Conservation (phyloP, 1,284 basidiomycete species). For the Mycena sp. region DNA sequence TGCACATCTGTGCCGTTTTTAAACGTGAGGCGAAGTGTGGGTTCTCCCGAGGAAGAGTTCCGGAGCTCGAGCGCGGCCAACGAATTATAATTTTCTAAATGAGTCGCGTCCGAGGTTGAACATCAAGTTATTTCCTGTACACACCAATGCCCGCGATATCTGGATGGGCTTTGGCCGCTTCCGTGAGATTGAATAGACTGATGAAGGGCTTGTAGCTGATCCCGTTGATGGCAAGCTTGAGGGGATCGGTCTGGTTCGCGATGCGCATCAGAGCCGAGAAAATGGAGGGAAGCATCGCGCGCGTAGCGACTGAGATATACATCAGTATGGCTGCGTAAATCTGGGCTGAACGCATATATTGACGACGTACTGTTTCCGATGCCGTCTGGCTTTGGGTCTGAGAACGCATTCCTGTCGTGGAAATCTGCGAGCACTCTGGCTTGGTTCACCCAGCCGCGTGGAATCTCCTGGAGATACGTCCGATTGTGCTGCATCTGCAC, state of each 20-base stretch:
- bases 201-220: conserved; percentile 92
- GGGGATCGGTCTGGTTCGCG: conserved; percentile 78
- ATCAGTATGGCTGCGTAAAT: background rate
- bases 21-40: conserved; percentile 85
- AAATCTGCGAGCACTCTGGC: conserved; percentile 78
- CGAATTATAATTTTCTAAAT: conserved; percentile 79
- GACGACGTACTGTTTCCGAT: conserved; percentile 76
- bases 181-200: conserved; percentile 84
- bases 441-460: conserved; percentile 75
- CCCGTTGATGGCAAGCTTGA: conserved; percentile 80
- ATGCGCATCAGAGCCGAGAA: conserved; percentile 77
- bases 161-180: conserved; percentile 63
- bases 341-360: too few relatives aligned
- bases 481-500: conserved; percentile 82
- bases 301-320: conserved; percentile 70
- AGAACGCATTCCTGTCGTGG: conserved; percentile 82
- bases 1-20: conserved; percentile 77
- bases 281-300: conserved; percentile 78
- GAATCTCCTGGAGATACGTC: conserved; percentile 76
- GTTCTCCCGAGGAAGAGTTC: conserved; percentile 74
- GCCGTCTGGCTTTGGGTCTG: conserved; percentile 65
- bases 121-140: conserved; percentile 34
- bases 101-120: conserved; percentile 5
- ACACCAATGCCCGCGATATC: conserved; percentile 70
- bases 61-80: conserved; percentile 83